Percentiles rank a stretch among this genome's conserved stretches.
These are phyloP conservation scores for Fusarium annulatum DNA, from an alignment of 2,329 filamentous ascomycete genomes.

Conservation along the genomic window DNA sequence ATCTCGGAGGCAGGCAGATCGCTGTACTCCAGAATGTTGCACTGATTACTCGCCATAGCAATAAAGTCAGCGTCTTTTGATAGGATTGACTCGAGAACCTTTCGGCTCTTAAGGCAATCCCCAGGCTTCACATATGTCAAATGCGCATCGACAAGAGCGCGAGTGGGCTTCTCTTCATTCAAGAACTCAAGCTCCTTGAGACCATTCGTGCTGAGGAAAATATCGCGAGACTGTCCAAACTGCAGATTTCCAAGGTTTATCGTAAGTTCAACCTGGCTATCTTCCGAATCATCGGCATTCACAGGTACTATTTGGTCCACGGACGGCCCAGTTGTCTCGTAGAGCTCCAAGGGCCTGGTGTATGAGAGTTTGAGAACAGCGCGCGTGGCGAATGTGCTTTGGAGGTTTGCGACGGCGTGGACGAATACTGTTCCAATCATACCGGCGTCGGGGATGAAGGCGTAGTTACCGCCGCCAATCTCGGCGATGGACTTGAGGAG, in stretches of 20 bases:
- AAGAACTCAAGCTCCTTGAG: constrained; percentile 19
- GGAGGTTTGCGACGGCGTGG: constrained; percentile 70
- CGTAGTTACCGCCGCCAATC: constrained; percentile 66
- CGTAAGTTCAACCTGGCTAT: constrained; percentile 46
- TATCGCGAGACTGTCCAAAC: constrained; percentile 69
- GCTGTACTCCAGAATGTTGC: constrained; percentile 36
- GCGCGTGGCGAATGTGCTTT: constrained; percentile 65
- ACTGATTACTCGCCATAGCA: constrained; percentile 1
- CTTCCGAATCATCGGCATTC: constrained; percentile 2
- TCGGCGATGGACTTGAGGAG: constrained; percentile 71
- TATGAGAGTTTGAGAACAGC: constrained; percentile 58
- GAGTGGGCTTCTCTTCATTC: background rate
- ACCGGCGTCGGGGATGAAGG: constrained; percentile 70
- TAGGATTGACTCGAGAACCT: background rate
- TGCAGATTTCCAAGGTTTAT: constrained; percentile 64
- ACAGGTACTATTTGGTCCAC: constrained; percentile 51
- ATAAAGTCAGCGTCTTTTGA: background rate
- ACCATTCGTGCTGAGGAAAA: constrained; percentile 57
- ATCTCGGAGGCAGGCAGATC: constrained; percentile 49
- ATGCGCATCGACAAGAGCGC: constrained; percentile 47
- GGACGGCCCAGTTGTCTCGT: constrained; percentile 53
- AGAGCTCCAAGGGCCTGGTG: constrained; percentile 50
- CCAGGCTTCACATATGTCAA: constrained; percentile 51
- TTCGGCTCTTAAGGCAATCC: background rate
- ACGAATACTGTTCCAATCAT: constrained; percentile 73